Percentiles rank a stretch among this genome's conserved stretches.
These are phyloP conservation scores for Fistulifera pelliculosa DNA, from an alignment of 108 stramenopile genomes.

Conservation along the genomic window DNA sequence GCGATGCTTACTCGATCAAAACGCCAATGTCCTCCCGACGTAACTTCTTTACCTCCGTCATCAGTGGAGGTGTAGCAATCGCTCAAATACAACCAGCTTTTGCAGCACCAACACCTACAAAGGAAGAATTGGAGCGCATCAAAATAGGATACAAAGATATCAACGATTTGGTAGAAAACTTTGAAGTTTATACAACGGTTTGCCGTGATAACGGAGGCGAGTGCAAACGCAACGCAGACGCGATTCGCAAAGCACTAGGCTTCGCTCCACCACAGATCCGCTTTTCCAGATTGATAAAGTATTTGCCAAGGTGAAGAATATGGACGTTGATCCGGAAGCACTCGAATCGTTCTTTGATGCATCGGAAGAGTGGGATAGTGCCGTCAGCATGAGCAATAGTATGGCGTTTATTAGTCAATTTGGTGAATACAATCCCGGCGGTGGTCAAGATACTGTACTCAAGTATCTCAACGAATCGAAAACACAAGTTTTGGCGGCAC, in stretches of 20 bases:
- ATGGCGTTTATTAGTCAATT: constrained; percentile 91
- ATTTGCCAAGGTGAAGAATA: constrained; percentile 75
- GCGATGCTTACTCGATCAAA: too few relatives aligned
- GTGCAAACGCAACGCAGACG: constrained; percentile 84
- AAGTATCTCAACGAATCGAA: constrained; percentile 81
- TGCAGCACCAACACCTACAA: constrained; percentile 37
- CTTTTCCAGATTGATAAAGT: constrained; percentile 91
- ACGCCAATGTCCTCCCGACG: background rate
- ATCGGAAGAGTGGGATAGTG: constrained; percentile 76
- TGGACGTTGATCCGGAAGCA: constrained; percentile 77
- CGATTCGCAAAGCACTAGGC: constrained; percentile 48
- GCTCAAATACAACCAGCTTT: constrained; percentile 1
- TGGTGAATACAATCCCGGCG: constrained; percentile 86
- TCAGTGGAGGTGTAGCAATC: background rate
- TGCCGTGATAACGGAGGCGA: constrained; percentile 84
- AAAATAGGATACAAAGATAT: constrained; percentile 65
- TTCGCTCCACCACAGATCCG: constrained; percentile 65
- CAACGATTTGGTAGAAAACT: constrained; percentile 60
- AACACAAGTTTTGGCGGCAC: constrained; percentile 64
- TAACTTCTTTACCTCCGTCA: background rate
- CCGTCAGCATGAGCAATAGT: constrained; percentile 71
- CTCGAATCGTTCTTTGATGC: constrained; percentile 80
- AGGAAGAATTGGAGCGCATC: constrained; percentile 64
- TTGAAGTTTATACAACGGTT: constrained; percentile 77
- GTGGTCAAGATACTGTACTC: constrained; percentile 82